phyloP scores from a whole-genome alignment of 1,139 yeast genomes.

The Sugiyamaella neomexicana region DNA sequence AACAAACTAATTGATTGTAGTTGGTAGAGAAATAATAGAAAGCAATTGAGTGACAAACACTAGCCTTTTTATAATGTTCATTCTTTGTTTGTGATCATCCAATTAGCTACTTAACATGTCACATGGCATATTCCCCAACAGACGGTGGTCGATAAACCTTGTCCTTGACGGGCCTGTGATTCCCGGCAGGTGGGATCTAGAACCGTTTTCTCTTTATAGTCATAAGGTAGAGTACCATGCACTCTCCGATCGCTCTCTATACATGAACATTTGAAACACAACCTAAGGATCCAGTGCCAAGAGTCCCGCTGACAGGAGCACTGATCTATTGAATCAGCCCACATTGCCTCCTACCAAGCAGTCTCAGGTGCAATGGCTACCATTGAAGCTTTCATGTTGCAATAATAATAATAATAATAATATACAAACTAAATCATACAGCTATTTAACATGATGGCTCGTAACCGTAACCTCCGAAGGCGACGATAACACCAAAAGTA shows the following conservation, averaged over 20 bases:
- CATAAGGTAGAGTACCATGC: background rate
- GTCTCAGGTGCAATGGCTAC: no score
- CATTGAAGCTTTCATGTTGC: no score
- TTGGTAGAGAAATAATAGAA: background rate
- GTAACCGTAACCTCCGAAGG: background rate
- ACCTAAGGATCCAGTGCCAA: no score
- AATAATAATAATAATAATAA: no score
- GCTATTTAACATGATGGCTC: background rate
- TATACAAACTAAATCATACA: no score
- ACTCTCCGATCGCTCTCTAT: no score
- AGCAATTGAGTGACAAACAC: background rate
- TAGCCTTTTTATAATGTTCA: background rate
- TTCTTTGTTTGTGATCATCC: background rate
- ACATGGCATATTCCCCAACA: background rate
- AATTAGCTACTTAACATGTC: background rate
- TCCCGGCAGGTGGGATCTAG: background rate
- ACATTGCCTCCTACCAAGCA: no score
- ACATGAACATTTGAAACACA: no score
- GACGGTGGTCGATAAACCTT: background rate
- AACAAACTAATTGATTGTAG: no score
- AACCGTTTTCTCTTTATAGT: background rate
- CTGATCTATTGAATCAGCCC: no score
- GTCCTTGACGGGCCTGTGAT: background rate
- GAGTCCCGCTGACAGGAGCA: no score
- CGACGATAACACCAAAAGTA: conserved; percentile 37